phyloP scores from a whole-genome alignment of 345 rosid genomes.

The Salix koriyanagi region DNA sequence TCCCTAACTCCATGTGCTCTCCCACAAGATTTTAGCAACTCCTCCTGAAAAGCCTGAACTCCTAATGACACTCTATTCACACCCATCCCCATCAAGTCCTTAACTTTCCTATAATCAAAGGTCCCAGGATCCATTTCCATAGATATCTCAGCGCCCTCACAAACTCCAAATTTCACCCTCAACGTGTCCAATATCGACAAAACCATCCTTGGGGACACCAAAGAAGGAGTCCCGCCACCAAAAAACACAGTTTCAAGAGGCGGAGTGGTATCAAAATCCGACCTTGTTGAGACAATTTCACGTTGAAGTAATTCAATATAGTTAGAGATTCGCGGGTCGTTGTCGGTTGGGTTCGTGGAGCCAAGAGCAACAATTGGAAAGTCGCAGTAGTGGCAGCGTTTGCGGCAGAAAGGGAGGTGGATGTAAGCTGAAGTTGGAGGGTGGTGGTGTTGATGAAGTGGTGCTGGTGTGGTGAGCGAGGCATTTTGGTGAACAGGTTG shows the following conservation, averaged over 20 bases:
- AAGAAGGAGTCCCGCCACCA: slow-evolving; percentile 96
- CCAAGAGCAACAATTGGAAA: slow-evolving; percentile 88
- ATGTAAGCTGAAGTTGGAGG: slow-evolving; percentile 76
- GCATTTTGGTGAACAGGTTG: slow-evolving; percentile 74
- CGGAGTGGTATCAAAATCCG: neutral
- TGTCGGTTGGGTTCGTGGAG: slow-evolving; percentile 37
- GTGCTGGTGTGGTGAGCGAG: slow-evolving; percentile 38
- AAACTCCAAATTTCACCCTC: slow-evolving; percentile 57
- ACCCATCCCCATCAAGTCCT: slow-evolving; percentile 59
- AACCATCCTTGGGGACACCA: slow-evolving; percentile 74
- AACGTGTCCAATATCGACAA: slow-evolving; percentile 54
- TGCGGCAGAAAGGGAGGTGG: slow-evolving; percentile 94
- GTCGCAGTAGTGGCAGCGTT: slow-evolving; percentile 92
- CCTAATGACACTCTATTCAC: slow-evolving; percentile 94
- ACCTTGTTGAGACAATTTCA: slow-evolving; percentile 18
- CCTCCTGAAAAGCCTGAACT: slow-evolving; percentile 90
- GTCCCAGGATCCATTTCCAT: slow-evolving; percentile 99
- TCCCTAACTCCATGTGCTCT: slow-evolving; percentile 80
- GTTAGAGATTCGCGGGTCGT: slow-evolving; percentile 62
- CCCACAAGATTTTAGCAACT: slow-evolving; percentile 78
- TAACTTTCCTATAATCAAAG: slow-evolving; percentile 53
- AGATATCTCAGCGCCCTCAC: slow-evolving; percentile 64
- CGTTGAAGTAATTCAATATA: slow-evolving; percentile 17
- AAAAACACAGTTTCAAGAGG: slow-evolving; percentile 59
- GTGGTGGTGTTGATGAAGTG: slow-evolving; percentile 15